phyloP scores from a whole-genome alignment of 2,329 filamentous ascomycete genomes.

The Gnomoniopsis smithogilvyi region DNA sequence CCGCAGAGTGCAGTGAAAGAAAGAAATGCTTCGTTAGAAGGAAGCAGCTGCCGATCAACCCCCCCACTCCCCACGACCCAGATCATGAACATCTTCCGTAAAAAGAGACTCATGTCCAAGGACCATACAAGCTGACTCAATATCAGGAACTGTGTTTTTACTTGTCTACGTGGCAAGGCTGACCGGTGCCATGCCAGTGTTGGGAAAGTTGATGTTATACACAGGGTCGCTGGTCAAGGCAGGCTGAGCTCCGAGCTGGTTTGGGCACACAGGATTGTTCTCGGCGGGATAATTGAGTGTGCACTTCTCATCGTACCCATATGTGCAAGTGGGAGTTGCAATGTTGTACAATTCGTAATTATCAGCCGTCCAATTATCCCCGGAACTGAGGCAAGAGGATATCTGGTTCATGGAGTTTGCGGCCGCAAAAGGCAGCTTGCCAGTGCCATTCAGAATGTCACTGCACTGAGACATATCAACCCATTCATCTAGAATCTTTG shows the following conservation, averaged over 20 bases:
- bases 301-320: slow-evolving; percentile 50
- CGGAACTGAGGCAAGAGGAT: slow-evolving; percentile 40
- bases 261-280: not conserved
- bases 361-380: slow-evolving; percentile 47
- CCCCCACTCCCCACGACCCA: too few species aligned
- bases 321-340: slow-evolving; percentile 45
- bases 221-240: slow-evolving; percentile 1
- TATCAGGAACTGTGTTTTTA: not conserved
- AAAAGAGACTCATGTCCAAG: too few species aligned
- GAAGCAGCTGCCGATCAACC: too few species aligned
- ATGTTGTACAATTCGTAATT: slow-evolving; percentile 55
- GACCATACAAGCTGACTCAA: not conserved
- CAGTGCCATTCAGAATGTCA: slow-evolving; percentile 45
- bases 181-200: not conserved
- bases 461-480: slow-evolving; percentile 46
- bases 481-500: slow-evolving; percentile 34
- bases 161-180: not conserved
- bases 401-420: slow-evolving; percentile 57
- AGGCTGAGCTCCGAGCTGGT: slow-evolving; percentile 3
- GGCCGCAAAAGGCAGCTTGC: slow-evolving; percentile 52
- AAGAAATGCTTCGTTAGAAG: too few species aligned
- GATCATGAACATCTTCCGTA: too few species aligned
- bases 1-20: too few species aligned
- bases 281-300: slow-evolving; percentile 24
- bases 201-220: slow-evolving; percentile 5